Evolutionary conservation across 768 basidiomycete genomes (phyloP), one percentile per base, ranked within the genome.

Genomic region (Tremella yokohamensis): DNA sequence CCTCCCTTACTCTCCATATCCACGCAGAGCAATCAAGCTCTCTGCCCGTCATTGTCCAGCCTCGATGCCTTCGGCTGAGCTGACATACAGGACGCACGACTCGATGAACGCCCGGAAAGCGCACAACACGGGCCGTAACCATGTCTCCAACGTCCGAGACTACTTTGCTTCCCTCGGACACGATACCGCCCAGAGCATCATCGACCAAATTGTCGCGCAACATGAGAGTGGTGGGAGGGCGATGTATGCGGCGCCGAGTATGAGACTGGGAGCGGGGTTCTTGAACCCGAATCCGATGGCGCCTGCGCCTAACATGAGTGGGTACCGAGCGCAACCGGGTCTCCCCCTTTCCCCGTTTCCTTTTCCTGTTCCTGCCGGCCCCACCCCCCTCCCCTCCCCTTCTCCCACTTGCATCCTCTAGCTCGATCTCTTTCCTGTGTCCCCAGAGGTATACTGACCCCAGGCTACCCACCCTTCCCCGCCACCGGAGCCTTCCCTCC

Each of bases 111-210:
- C 68, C 6, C 88, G 96, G 62, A 96, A 97, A 79, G 96, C 96
- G 52, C 96, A 99, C 77, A 98, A 99, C 79, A 90, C 87, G 57
- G 96, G 96, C 65, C 83, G 94, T 57, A 99, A 99, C 78, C 96
- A 99, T 75, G 83, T 98, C 39, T 82, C 90, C 39, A 99, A 99
- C 76, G 94, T 99, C 57, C 81, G 90, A 59, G 94, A 98, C 70
- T 99, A 98, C 77, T 99, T 64, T 48, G 59, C 62, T 40, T 56
- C 56, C 6, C 64, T 81, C 52, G 79, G 80, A 56, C 91, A 97
- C 78, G 93, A 98, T 82, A 94, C 94, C 77, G 93, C 94, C 16
- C 96, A 99, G 78, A 90, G 80, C 69, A 91, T 98, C 75, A 98
- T 99, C 75, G 94, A 99, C 83, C 90, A 94, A 78, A 98, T 99